Conservation (phyloP, 257 asterid species). For the Nyctanthes arbortristis region DNA sequence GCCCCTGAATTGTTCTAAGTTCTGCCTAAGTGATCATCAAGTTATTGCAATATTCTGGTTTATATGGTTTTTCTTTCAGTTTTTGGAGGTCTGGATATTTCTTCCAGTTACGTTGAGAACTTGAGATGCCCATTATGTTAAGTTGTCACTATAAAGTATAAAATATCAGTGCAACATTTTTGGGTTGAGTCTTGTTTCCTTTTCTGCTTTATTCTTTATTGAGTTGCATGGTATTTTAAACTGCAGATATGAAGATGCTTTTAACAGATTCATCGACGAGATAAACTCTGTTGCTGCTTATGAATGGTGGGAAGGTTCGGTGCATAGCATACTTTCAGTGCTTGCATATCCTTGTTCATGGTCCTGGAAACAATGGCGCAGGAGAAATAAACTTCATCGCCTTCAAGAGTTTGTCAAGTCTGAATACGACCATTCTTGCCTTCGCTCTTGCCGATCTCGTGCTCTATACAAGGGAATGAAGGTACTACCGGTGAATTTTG, state of each 20-base stretch:
- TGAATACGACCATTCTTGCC: conserved; percentile 93
- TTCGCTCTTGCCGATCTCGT: conserved; percentile 91
- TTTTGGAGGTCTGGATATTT: conserved; percentile 16
- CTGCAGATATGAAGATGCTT: conserved; percentile 94
- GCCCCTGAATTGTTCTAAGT: conserved; percentile 12
- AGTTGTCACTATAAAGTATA: background rate
- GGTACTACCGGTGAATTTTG: too few species aligned
- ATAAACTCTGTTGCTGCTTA: conserved; percentile 86
- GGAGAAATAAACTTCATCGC: conserved; percentile 79
- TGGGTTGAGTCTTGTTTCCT: conserved; percentile 8
- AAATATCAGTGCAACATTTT: conserved; percentile 1
- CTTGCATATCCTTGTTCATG: conserved; percentile 97
- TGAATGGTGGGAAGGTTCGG: conserved; percentile 99
- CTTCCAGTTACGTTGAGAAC: conserved; percentile 10
- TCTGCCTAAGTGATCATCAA: conserved; percentile 7
- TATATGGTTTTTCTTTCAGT: conserved; percentile 4
- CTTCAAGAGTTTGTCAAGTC: conserved; percentile 95
- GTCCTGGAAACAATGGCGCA: conserved; percentile 99
- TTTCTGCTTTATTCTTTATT: conserved; percentile 15
- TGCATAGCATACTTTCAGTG: conserved; percentile 87
- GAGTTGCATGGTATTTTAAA: conserved; percentile 30
- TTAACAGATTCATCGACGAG: conserved; percentile 87
- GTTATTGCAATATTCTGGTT: background rate
- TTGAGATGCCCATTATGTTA: background rate
- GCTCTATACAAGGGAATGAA: conserved; percentile 97